Conservation (phyloP, 2,329 filamentous ascomycete species). For the Trichoderma lentiforme region DNA sequence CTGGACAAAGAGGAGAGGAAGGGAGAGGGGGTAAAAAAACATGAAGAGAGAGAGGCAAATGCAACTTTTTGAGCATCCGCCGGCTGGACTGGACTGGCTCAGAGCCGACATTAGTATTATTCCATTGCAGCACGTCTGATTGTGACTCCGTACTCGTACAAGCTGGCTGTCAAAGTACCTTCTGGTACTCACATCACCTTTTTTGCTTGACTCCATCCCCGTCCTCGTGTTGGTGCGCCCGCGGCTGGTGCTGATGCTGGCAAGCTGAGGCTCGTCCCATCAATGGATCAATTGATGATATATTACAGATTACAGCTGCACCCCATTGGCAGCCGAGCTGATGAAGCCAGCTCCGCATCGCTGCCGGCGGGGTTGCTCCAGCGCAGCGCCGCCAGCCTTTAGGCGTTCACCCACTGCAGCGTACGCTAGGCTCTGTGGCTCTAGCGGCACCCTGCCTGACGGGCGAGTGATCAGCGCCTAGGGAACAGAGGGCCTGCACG, state of each 20-base stretch:
- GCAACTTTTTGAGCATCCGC: slow-evolving; percentile 1
- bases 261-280: neutral
- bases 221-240: neutral
- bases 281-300: neutral
- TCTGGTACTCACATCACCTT: neutral
- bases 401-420: slow-evolving; percentile 7
- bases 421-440: neutral
- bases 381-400: neutral
- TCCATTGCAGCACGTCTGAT: neutral
- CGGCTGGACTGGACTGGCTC: neutral
- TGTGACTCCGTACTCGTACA: neutral
- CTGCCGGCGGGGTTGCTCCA: neutral
- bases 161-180: neutral
- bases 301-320: slow-evolving; percentile 1
- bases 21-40: neutral
- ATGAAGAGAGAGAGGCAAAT: neutral
- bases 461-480: slow-evolving; percentile 21
- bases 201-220: neutral
- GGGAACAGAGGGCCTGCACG: slow-evolving; percentile 20
- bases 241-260: neutral
- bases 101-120: neutral
- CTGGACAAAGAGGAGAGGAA: neutral
- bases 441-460: slow-evolving; percentile 14
- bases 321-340: neutral
- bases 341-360: neutral